Percentiles rank a stretch among this genome's conserved stretches.
Conservation (phyloP, 352 stramenopile species). For the Paralagenidium karlingii region DNA sequence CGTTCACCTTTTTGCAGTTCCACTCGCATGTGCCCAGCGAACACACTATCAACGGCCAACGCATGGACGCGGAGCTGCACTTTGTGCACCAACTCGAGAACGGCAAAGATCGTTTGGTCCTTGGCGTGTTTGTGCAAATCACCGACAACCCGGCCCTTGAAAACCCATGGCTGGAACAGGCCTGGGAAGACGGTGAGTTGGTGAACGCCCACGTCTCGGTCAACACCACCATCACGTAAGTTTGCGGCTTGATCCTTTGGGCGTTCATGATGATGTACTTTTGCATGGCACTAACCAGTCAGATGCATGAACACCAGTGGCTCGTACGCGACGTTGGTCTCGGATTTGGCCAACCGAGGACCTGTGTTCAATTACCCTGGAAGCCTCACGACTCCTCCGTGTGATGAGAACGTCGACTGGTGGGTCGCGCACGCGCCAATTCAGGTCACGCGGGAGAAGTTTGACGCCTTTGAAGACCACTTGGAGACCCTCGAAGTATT, state of each 20-base stretch:
- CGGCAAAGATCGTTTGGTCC: no score
- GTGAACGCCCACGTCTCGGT: no score
- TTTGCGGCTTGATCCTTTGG: no score
- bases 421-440: constrained; percentile 25
- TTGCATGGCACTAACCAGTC: constrained; percentile 5
- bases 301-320: not conserved
- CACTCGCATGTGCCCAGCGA: constrained; percentile 30
- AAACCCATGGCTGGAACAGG: no score
- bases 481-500: constrained; percentile 1
- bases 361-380: constrained; percentile 24
- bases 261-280: no score
- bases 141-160: no score
- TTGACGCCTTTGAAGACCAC: constrained; percentile 1
- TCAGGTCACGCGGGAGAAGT: constrained; percentile 1
- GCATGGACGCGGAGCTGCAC: constrained; percentile 17
- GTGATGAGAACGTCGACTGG: constrained; percentile 43
- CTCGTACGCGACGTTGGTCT: not conserved
- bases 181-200: no score
- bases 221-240: no score
- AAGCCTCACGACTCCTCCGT: constrained; percentile 40
- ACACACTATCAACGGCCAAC: constrained; percentile 21
- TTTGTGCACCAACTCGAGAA: constrained; percentile 27
- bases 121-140: no score
- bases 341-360: not conserved
- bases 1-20: constrained; percentile 20